Conservation (phyloP, 2,329 filamentous ascomycete genomes). For the Didymella keratinophila region DNA sequence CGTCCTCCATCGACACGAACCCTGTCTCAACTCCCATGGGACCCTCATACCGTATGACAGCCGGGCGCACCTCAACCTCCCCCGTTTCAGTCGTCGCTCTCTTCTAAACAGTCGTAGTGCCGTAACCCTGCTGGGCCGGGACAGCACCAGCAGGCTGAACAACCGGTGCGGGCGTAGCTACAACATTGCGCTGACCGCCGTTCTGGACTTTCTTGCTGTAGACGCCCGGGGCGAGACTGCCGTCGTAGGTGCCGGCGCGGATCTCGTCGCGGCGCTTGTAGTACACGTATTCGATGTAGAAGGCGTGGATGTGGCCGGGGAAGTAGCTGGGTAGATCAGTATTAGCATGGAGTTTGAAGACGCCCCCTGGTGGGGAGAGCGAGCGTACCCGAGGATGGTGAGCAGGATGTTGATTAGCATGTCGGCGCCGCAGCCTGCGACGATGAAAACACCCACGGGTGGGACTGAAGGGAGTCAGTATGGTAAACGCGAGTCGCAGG, state of each 20-base stretch:
- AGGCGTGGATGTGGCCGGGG: constrained; percentile 79
- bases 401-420: constrained; percentile 59
- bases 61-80: neutral
- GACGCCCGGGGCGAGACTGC: constrained; percentile 69
- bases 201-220: constrained; percentile 77
- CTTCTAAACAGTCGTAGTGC: constrained; percentile 10
- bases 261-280: constrained; percentile 75
- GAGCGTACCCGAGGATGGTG: constrained; percentile 53
- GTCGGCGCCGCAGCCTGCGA: constrained; percentile 60
- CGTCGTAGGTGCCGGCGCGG: constrained; percentile 63
- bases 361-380: too few species aligned
- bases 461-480: constrained; percentile 48
- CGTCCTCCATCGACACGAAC: neutral
- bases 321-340: constrained; percentile 62
- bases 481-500: neutral
- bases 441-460: constrained; percentile 58
- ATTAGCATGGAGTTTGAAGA: neutral
- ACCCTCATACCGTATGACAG: neutral
- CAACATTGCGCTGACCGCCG: constrained; percentile 58
- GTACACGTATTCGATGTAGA: constrained; percentile 85
- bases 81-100: neutral
- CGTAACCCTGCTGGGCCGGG: constrained; percentile 18
- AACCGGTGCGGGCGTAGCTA: neutral
- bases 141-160: neutral
- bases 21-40: too few species aligned